Percentiles rank a stretch among this genome's conserved stretches.
Conservation (phyloP, 2,329 filamentous ascomycete species). For the Tolypocladium album region DNA sequence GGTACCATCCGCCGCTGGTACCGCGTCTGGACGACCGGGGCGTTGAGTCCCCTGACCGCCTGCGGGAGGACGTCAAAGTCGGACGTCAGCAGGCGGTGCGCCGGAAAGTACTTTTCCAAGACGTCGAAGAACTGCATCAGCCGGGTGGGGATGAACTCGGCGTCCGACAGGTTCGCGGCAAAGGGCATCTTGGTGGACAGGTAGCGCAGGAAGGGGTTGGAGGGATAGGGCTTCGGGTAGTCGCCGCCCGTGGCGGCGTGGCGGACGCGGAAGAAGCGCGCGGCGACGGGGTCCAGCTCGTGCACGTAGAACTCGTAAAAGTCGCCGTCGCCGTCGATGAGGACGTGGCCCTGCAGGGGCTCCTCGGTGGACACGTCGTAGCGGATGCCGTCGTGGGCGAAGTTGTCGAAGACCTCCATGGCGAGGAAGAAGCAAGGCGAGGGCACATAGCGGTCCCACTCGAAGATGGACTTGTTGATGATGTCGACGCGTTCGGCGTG, state of each 20-base stretch:
- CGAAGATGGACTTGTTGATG: constrained; percentile 88
- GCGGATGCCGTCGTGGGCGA: constrained; percentile 86
- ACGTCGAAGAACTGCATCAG: constrained; percentile 97
- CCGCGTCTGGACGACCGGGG: constrained; percentile 90
- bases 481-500: constrained; percentile 85
- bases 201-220: constrained; percentile 44
- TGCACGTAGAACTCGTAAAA: constrained; percentile 91
- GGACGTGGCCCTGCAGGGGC: constrained; percentile 77
- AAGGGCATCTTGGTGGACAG: constrained; percentile 58
- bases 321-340: constrained; percentile 76
- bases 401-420: constrained; percentile 98
- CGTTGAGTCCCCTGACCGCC: constrained; percentile 74
- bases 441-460: constrained; percentile 81
- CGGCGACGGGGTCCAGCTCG: constrained; percentile 69
- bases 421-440: constrained; percentile 95
- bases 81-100: constrained; percentile 76
- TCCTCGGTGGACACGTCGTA: constrained; percentile 75
- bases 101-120: constrained; percentile 77
- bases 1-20: constrained; percentile 81
- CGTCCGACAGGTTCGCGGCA: constrained; percentile 62
- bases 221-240: constrained; percentile 51
- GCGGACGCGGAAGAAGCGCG: constrained; percentile 75
- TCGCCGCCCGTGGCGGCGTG: constrained; percentile 59
- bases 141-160: constrained; percentile 89
- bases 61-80: constrained; percentile 86